phyloP scores from a whole-genome alignment of 345 rosid species.

The Combretum micranthum region DNA sequence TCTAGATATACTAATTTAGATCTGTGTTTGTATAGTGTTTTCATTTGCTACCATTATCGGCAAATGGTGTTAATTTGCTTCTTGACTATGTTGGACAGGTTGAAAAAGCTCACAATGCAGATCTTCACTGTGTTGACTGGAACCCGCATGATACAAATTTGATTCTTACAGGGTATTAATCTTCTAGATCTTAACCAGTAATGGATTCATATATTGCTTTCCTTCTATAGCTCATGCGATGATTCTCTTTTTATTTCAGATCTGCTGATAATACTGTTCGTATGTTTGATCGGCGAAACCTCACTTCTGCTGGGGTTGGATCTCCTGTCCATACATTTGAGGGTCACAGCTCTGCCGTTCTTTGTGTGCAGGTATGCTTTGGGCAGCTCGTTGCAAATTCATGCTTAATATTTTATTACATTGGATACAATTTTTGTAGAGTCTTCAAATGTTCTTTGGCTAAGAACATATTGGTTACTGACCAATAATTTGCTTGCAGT shows the following conservation, averaged over 20 bases:
- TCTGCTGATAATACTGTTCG: slow-evolving; percentile 46
- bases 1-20: too few relatives aligned
- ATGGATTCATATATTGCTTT: background rate
- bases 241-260: slow-evolving; percentile 13
- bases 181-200: background rate
- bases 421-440: background rate
- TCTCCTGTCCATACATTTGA: slow-evolving; percentile 62
- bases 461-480: background rate
- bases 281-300: slow-evolving; percentile 51
- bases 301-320: slow-evolving; percentile 50
- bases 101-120: slow-evolving; percentile 59
- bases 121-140: slow-evolving; percentile 78
- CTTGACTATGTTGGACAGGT: slow-evolving; percentile 31
- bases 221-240: background rate
- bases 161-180: slow-evolving; percentile 51
- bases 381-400: background rate
- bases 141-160: slow-evolving; percentile 56
- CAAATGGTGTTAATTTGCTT: background rate
- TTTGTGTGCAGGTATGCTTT: slow-evolving; percentile 73
- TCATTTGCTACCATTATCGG: background rate
- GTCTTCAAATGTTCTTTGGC: background rate
- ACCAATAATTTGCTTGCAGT: slow-evolving; percentile 34
- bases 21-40: background rate
- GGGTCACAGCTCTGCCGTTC: slow-evolving; percentile 82
- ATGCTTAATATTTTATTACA: background rate